Base-by-base conservation (phyloP, 441 rosid species). In the Rhodomyrtus psidioides region DNA sequence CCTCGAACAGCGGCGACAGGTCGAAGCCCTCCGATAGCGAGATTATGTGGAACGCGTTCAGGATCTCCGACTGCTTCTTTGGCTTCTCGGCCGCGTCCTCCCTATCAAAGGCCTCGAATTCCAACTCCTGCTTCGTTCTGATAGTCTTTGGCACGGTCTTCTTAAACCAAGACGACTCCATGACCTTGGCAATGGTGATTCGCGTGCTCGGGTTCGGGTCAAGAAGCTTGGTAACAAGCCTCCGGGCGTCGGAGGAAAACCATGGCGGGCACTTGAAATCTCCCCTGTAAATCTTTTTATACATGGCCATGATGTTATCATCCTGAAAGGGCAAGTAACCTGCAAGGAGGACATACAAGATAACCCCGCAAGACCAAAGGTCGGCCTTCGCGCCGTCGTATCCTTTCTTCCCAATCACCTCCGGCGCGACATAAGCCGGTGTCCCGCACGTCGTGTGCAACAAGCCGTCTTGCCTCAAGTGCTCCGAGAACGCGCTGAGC, bases 361-460 rank as follows among this genome's bases (percentile, higher is more conserved):
- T 82, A 53, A 86, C 87, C 58, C 87, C 87, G 53, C 87, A 86
- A 3, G 87, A 86, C 87, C 87, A 86, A 27, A 86, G 58, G 26
- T 85, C 87, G 59, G 87, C 84, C 83, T 85, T 85, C 14, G 87
- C 82, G 10, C 87, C 87, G 49, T 86, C 84, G 57, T 86, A 86
- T 19, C 87, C 87, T 62, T 86, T 86, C 44, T 44, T 59, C 58
- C 84, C 84, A 10, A 86, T 86, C 84, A 86, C 87, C 84, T 86
- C 87, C 34, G 87, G 87, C 16, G 87, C 84, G 15, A 86, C 87
- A 39, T 86, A 86, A 62, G 84, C 84, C 79, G 87, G 87, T 2
- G 87, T 86, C 53, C 87, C 87, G 28, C 87, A 86, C 55, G 87
- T 59, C 57, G 87, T 86, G 87, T 86, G 84, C 84, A 86, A 34